A percentile compares a stretch with the other conserved stretches of the same genome.
Conservation (phyloP, 2,329 filamentous ascomycete genomes). For the Aspergillus persii region DNA sequence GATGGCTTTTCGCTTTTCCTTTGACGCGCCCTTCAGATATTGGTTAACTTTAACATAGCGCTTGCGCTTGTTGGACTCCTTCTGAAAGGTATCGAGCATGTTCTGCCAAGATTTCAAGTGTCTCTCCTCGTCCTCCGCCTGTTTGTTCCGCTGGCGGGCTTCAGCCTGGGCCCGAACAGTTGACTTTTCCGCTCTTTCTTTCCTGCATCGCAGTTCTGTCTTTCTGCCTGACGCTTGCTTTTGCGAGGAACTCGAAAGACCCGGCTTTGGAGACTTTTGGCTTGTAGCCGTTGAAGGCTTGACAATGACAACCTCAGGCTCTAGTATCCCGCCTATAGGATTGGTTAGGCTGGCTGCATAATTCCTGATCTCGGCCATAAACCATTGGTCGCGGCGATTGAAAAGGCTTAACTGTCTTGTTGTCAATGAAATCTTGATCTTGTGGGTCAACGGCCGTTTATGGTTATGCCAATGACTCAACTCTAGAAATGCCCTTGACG, state of each 20-base stretch:
- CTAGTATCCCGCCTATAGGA: not conserved
- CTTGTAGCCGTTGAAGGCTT: not conserved
- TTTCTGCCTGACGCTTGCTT: not conserved
- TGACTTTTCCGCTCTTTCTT: not conserved
- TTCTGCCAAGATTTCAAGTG: not conserved
- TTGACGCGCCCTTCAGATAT: not conserved
- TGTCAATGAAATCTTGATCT: not conserved
- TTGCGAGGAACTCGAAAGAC: not conserved
- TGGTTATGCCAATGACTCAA: not conserved
- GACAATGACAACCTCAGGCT: not conserved
- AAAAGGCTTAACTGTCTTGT: not conserved
- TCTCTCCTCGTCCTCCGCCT: not conserved
- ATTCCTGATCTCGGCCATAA: not conserved
- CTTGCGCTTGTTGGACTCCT: not conserved
- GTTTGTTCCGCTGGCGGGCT: not conserved
- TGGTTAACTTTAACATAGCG: not conserved
- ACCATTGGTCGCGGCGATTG: not conserved
- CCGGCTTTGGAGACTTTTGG: not conserved
- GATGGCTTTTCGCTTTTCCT: not conserved
- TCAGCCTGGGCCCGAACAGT: not conserved
- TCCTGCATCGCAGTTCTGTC: not conserved
- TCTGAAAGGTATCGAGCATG: not conserved
- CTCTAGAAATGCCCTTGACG: not conserved
- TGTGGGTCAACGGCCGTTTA: not conserved
- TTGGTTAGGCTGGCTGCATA: not conserved